These are phyloP conservation scores for Millerago galiae DNA, from an alignment of 805 yeast species.

Conservation along the genomic window DNA sequence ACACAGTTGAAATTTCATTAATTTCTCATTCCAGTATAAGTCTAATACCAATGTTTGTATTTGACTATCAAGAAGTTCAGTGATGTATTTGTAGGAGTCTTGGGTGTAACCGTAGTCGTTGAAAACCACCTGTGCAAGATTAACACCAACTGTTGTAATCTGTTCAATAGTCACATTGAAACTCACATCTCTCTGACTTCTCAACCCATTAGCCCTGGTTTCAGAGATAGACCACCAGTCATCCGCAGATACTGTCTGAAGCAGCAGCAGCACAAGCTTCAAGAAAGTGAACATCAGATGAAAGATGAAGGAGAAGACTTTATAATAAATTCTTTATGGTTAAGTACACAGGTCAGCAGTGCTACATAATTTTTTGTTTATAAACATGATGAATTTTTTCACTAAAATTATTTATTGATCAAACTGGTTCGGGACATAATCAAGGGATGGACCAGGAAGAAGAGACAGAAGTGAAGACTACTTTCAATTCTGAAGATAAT, in stretches of 20 bases:
- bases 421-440: background rate
- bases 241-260: background rate
- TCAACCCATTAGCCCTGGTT: slow-evolving; percentile 27
- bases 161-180: slow-evolving; percentile 35
- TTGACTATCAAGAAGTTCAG: slow-evolving; percentile 36
- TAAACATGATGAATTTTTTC: background rate
- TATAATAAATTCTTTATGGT: too few relatives aligned
- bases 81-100: slow-evolving; percentile 24
- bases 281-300: background rate
- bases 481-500: background rate
- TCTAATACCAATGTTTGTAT: slow-evolving; percentile 44
- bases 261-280: background rate
- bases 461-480: background rate
- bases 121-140: slow-evolving; percentile 28
- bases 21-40: slow-evolving; percentile 46
- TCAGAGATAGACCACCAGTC: slow-evolving; percentile 29
- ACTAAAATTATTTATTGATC: background rate
- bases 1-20: slow-evolving; percentile 49
- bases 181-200: slow-evolving; percentile 44
- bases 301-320: background rate
- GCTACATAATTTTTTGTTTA: too few relatives aligned
- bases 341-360: too few relatives aligned
- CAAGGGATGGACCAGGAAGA: background rate
- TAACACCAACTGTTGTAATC: slow-evolving; percentile 34
- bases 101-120: slow-evolving; percentile 27